Base-by-base conservation (phyloP, 73 alveolate species). In the Effrenium voratum region DNA sequence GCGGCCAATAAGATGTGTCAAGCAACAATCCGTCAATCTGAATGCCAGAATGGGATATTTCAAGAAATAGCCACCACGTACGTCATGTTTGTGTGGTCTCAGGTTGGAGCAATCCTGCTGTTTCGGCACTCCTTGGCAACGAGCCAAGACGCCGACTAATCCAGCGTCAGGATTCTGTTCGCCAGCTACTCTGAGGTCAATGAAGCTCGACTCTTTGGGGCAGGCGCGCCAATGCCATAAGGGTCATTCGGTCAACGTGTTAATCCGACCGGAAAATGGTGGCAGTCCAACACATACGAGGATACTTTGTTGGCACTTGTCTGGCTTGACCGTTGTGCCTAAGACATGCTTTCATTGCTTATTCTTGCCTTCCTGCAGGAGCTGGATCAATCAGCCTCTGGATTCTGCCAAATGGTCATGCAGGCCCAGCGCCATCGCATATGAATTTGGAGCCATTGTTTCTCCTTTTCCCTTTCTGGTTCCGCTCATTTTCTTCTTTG, bases 71-170 rank as follows among this genome's bases (percentile, higher is more conserved):
- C 8, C 8, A 19, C 19, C 19, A 12, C 63, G n/a, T n/a, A n/a
- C n/a, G n/a, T n/a, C n/a, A n/a, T n/a, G n/a, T 63, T n/a, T 32
- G 10, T 3, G n/a, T 0, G 10, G 47, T 34, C 32, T 12, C 34
- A 72, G 83, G 83, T 47, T 72, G 46, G 83, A 32, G 47, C 50
- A 72, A 40, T 72, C 83, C 22, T 72, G 83, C 47, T 72, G 83
- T 47, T 72, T 72, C 34, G 83, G 83, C 45, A 72, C 83, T 36
- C 83, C 16, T 13, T 72, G 83, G 83, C 34, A 28, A 32, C 50
- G 83, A 24, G 52, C 83, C 43, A 22, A 68, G 15, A 5, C 16
- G 45, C 47, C 34, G 47, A 5, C 47, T 5, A 32, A 3, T 13
- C 45, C 82, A 0, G 50, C n/a, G 1, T 38, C 8, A 8, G 10